These are phyloP conservation scores for Acacia crassicarpa DNA, from an alignment of 306 rosid genomes.

Conservation along the genomic window DNA sequence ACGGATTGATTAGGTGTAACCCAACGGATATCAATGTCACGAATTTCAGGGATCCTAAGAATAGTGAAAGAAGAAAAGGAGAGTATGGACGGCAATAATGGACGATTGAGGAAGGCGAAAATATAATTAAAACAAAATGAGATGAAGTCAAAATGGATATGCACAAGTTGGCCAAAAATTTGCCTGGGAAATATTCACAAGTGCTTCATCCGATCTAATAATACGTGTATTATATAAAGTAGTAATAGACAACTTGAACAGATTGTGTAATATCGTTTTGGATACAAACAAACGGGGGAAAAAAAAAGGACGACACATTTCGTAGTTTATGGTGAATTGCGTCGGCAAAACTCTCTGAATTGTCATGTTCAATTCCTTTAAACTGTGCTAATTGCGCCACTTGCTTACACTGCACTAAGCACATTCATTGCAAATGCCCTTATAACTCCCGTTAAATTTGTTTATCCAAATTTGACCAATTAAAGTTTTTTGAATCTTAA, in stretches of 20 bases:
- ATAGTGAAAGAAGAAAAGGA: neutral
- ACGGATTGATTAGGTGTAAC: too few relatives aligned
- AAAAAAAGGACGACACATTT: neutral
- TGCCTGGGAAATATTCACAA: conserved; percentile 7
- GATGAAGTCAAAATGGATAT: conserved; percentile 18
- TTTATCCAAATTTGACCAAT: neutral
- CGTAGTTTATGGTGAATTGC: neutral
- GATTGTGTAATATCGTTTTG: neutral
- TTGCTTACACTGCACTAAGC: conserved; percentile 1
- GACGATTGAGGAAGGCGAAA: neutral
- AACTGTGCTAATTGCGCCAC: conserved; percentile 1
- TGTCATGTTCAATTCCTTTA: neutral
- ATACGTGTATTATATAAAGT: neutral
- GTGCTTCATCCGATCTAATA: neutral
- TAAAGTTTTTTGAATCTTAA: too few relatives aligned
- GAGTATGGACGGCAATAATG: neutral
- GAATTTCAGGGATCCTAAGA: neutral
- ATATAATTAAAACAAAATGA: neutral
- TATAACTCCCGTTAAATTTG: neutral
- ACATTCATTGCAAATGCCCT: neutral
- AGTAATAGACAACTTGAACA: neutral
- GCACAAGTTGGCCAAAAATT: conserved; percentile 8
- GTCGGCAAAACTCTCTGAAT: neutral
- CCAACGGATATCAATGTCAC: neutral
- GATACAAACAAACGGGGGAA: neutral